These are phyloP conservation scores for Pyrus betulifolia DNA, from an alignment of 306 rosid species.

Conservation along the genomic window DNA sequence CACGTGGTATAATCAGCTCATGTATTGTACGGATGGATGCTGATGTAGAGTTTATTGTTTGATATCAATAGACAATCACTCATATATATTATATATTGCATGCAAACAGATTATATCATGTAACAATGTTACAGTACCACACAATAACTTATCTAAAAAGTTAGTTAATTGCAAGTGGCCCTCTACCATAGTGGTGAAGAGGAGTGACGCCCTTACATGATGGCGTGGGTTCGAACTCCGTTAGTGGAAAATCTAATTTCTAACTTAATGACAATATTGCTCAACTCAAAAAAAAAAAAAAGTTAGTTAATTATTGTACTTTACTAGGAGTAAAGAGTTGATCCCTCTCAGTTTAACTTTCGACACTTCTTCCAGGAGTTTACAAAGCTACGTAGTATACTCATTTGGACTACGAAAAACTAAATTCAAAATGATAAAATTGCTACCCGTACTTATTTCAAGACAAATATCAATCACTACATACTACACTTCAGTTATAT, in stretches of 20 bases:
- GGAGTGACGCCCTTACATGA: too few species aligned
- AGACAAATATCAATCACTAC: background rate
- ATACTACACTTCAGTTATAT: background rate
- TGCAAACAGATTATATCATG: too few species aligned
- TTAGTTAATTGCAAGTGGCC: background rate
- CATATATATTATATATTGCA: background rate
- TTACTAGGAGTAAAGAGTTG: background rate
- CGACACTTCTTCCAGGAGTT: background rate
- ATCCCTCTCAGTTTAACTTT: background rate
- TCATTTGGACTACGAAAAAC: background rate
- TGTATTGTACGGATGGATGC: too few species aligned
- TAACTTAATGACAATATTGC: too few species aligned
- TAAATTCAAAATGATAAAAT: background rate
- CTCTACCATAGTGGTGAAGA: too few species aligned
- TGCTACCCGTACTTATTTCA: background rate
- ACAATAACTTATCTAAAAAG: background rate
- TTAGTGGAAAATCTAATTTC: too few species aligned
- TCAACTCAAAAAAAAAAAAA: too few species aligned
- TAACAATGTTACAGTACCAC: background rate
- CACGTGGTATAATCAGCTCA: background rate
- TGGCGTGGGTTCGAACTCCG: too few species aligned
- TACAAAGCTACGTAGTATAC: background rate
- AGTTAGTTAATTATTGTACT: background rate
- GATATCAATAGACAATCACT: background rate
- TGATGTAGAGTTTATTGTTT: too few species aligned